Evolutionary conservation across 208 protist species (phyloP).

Genomic region (Acanthamoeba polyphaga): DNA sequence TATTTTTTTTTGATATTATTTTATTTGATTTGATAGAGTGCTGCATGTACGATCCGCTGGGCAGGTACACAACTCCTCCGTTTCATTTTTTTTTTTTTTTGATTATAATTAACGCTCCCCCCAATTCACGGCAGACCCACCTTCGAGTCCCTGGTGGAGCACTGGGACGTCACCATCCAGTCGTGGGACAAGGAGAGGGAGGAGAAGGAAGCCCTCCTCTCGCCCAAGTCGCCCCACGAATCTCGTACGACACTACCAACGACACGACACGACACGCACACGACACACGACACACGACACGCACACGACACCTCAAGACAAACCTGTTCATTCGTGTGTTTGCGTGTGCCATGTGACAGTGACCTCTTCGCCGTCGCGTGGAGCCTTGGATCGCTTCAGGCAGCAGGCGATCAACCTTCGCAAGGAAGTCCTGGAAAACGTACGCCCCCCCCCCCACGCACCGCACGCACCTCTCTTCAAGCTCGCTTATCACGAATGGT

Average conservation of each 20-base stretch:
- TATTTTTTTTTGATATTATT: too few species aligned
- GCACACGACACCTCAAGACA: not conserved
- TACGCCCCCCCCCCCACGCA: not conserved
- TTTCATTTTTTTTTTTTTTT: too few species aligned
- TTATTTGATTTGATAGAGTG: not conserved
- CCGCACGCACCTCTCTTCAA: not conserved
- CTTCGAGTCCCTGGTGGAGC: constrained; percentile 66
- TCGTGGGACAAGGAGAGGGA: constrained; percentile 60
- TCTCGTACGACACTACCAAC: not conserved
- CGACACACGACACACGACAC: not conserved
- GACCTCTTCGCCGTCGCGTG: not conserved
- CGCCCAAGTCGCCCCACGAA: not conserved
- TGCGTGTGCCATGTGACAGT: not conserved
- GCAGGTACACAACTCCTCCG: not conserved
- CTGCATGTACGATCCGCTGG: constrained; percentile 46
- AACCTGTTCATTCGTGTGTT: not conserved
- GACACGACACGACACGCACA: not conserved
- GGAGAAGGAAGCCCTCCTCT: constrained; percentile 28
- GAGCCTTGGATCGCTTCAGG: constrained; percentile 53
- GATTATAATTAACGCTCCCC: too few species aligned
- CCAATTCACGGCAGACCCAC: not conserved
- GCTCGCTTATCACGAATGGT: not conserved
- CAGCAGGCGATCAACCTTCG: constrained; percentile 45
- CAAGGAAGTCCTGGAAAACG: constrained; percentile 46
- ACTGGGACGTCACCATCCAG: constrained; percentile 39